Evolutionary conservation across 2,329 filamentous ascomycete genomes (phyloP).

Genomic region (Ophiognomonia clavigignenti-juglandacearum): DNA sequence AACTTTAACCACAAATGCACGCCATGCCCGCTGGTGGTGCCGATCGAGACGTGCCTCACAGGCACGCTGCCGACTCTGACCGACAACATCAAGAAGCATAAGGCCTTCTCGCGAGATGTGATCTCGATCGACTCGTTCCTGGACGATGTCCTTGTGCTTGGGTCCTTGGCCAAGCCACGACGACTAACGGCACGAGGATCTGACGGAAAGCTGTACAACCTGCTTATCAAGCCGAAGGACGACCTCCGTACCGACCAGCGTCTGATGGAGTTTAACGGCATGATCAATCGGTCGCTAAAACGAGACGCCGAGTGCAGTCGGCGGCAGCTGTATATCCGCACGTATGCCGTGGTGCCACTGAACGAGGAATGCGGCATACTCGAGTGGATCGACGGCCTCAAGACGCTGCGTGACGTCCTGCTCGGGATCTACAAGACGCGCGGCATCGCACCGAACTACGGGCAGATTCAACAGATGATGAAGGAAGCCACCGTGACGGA

Average conservation of each 20-base stretch:
- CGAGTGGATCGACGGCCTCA: conserved; percentile 96
- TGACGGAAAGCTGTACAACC: conserved; percentile 81
- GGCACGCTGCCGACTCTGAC: conserved; percentile 73
- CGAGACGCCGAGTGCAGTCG: conserved; percentile 86
- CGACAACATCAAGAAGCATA: conserved; percentile 70
- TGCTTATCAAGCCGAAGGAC: conserved; percentile 97
- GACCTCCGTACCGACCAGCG: conserved; percentile 96
- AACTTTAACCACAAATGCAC: conserved; percentile 80
- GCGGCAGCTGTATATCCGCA: conserved; percentile 90
- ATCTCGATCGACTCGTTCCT: conserved; percentile 77
- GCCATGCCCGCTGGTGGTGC: conserved; percentile 82
- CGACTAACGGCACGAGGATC: conserved; percentile 85
- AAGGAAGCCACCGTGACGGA: conserved; percentile 56
- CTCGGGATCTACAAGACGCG: conserved; percentile 72
- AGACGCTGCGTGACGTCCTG: conserved; percentile 88
- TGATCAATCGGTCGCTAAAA: conserved; percentile 94
- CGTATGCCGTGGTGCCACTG: conserved; percentile 91
- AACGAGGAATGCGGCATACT: conserved; percentile 98
- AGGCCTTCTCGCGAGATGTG: conserved; percentile 80
- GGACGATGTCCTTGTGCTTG: conserved; percentile 85
- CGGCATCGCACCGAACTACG: conserved; percentile 66
- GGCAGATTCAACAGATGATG: conserved; percentile 57
- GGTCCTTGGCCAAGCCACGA: conserved; percentile 86
- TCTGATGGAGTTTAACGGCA: conserved; percentile 97
- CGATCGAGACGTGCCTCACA: conserved; percentile 78